Base-by-base conservation (phyloP, 1,284 basidiomycete species). In the Trametes sp. region DNA sequence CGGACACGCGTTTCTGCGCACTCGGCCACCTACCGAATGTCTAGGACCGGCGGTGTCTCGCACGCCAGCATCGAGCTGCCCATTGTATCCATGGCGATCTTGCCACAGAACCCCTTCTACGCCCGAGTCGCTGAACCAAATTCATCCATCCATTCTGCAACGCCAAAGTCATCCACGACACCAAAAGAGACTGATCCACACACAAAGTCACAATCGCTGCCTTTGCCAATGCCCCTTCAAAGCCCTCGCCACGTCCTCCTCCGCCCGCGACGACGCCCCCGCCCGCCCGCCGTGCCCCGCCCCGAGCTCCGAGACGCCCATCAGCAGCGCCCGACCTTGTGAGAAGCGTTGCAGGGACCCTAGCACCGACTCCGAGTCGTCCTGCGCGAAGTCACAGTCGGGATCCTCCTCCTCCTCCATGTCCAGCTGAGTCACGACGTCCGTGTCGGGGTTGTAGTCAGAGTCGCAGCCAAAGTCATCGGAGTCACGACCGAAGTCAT, bases 211-310 rank as follows among this genome's bases (percentile, higher is more conserved):
- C 57, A 84, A 74, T 61, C 76, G 80, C 57, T 87, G 82, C 0
- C 86, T 88, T 24, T 78, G 74, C 89, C 89, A 91, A 70, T 91
- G 88, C 38, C 79, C 80, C 54, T 75, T 82, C 66, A 91, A 71
- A 58, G 67, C 74, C 63, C 73, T 82, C 13, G 80, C 88, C 10
- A 91, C 87, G 70, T 88, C 85, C 59, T 78, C 78, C 72, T 91
- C 89, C 5, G 78, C 81, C 26, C 71, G 70, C 14, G 75, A 74
- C 16, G 75, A 74, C 16, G 75, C 63, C 44, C 68, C 64, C 45
- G 51, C 60, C 36, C 51, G 31, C 31, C 45, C 46, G 38, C 45
- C 45, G 24, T 33, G 11, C 19, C 29, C 56, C 44, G 19, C 28
- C 41, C 36, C 54, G 2, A 52, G 48, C 29, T 70, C 69, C 1